phyloP scores from a whole-genome alignment of 2,329 filamentous ascomycete genomes.

The Metarhizium robertsii region DNA sequence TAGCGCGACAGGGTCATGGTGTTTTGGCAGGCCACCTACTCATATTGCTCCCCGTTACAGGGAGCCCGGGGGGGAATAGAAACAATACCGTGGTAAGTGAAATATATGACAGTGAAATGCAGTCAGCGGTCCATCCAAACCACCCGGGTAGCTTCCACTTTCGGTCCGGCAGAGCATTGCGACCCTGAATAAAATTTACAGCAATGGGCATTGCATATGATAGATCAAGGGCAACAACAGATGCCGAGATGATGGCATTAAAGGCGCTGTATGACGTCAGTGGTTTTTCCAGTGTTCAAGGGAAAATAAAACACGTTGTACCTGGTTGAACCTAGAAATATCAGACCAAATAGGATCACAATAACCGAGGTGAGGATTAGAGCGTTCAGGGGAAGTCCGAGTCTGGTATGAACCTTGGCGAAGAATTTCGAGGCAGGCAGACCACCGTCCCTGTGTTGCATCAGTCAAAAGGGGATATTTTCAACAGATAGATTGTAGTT shows the following conservation, averaged over 20 bases:
- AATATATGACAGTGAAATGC: constrained; percentile 50
- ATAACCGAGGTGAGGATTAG: constrained; percentile 50
- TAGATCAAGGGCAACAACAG: constrained; percentile 61
- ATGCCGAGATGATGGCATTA: constrained; percentile 61
- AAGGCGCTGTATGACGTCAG: constrained; percentile 41
- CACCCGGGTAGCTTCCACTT: constrained; percentile 23
- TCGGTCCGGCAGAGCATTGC: constrained; percentile 50
- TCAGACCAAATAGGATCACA: constrained; percentile 58
- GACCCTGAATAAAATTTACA: constrained; percentile 57
- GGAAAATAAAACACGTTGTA: background rate
- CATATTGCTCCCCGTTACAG: constrained; percentile 59
- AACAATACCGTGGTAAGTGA: constrained; percentile 62
- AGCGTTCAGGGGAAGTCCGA: constrained; percentile 58
- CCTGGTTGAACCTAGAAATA: constrained; percentile 55
- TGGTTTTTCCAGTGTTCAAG: background rate
- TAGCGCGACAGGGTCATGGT: background rate
- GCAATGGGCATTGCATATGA: constrained; percentile 67
- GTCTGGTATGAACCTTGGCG: constrained; percentile 47
- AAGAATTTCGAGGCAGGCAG: constrained; percentile 53
- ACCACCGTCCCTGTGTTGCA: constrained; percentile 42
- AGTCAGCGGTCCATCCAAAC: constrained; percentile 27
- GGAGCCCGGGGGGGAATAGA: constrained; percentile 57
- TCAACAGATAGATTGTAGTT: too few relatives aligned
- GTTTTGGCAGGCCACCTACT: constrained; percentile 21
- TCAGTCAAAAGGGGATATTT: too few relatives aligned